Base-by-base conservation (phyloP, 2,329 filamentous ascomycete genomes). In the Fusarium pininemorale region DNA sequence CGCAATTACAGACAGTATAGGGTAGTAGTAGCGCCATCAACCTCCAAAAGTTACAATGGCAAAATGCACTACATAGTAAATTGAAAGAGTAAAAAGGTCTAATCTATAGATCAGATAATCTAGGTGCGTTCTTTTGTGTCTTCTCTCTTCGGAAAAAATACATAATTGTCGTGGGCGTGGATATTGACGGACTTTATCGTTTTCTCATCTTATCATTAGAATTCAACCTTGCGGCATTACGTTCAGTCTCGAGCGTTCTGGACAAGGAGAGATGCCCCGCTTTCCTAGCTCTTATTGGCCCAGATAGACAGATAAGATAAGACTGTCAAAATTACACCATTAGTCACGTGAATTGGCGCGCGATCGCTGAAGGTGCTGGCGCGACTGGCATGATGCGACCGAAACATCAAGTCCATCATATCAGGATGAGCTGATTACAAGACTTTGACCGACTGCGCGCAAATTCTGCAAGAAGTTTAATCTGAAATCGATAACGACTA, bases 61-160 rank as follows among this genome's bases (percentile, higher is more conserved):
- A 11, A 16, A 5, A 12, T 2, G n/a, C 15, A n/a, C 15, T 9
- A 3, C 2, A n/a, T 7, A 1, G 14, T 5, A 7, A 20, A 41
- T 42, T 14, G 0, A 7, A 41, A 13, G 18, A 22, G 18, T 8
- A 16, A 13, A 24, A 20, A 63, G 4, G 3, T 4, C 5, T 10
- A 3, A 18, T 2, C 1, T 6, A 15, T 10, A 9, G 3, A 1
- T 1, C 0, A 14, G 5, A 24, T 6, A 11, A 0, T 0, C 0
- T 3, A 3, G 1, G 1, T 18, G 0, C 1, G 4, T 9, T 26
- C 4, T 14, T 15, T 16, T 35, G 1, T 10, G 0, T 22, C 24
- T 28, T 15, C 3, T n/a, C 6, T 22, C n/a, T 14, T 1, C 2
- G 3, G 15, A 3, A 20, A 50, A 51, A 51, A 24, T 30, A 2